Evolutionary conservation across 2,329 filamentous ascomycete genomes (phyloP).

Genomic region (Phaeosphaeriaceae sp.): DNA sequence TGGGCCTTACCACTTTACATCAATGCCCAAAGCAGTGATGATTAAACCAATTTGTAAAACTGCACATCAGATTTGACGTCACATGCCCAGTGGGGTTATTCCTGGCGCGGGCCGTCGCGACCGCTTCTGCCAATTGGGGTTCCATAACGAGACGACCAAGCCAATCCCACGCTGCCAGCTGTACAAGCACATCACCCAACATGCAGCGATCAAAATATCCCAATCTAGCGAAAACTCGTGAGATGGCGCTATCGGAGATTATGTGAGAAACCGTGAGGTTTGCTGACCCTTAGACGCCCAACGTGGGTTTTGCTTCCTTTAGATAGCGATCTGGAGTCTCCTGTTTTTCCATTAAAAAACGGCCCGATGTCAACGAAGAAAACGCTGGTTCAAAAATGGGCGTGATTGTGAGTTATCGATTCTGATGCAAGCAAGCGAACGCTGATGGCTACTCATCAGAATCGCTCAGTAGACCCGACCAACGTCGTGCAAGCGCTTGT

Average conservation of each 20-base stretch:
- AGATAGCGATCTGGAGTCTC: slow-evolving; percentile 17
- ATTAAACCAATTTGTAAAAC: not conserved
- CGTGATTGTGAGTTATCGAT: slow-evolving; percentile 27
- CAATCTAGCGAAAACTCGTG: slow-evolving; percentile 15
- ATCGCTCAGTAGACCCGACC: slow-evolving; percentile 29
- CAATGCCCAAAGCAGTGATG: no score
- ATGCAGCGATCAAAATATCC: slow-evolving; percentile 25
- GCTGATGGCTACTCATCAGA: slow-evolving; percentile 24
- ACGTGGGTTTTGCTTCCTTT: slow-evolving; percentile 15
- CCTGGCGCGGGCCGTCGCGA: slow-evolving; percentile 36
- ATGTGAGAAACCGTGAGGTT: slow-evolving; percentile 26
- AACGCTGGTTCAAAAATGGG: slow-evolving; percentile 28
- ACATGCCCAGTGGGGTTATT: slow-evolving; percentile 26
- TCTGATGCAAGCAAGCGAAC: not conserved
- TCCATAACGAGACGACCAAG: slow-evolving; percentile 10
- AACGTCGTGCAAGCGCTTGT: slow-evolving; percentile 42
- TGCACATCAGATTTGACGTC: slow-evolving; percentile 28
- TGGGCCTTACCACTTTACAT: no score
- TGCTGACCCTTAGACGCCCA: slow-evolving; percentile 18
- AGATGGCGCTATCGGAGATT: slow-evolving; percentile 19
- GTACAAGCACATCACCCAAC: slow-evolving; percentile 43
- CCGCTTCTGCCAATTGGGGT: slow-evolving; percentile 28
- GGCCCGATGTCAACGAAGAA: slow-evolving; percentile 14
- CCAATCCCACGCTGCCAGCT: slow-evolving; percentile 47
- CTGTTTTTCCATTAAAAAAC: slow-evolving; percentile 21